phyloP scores from a whole-genome alignment of 768 basidiomycete genomes.

The Trametopsis cervina region DNA sequence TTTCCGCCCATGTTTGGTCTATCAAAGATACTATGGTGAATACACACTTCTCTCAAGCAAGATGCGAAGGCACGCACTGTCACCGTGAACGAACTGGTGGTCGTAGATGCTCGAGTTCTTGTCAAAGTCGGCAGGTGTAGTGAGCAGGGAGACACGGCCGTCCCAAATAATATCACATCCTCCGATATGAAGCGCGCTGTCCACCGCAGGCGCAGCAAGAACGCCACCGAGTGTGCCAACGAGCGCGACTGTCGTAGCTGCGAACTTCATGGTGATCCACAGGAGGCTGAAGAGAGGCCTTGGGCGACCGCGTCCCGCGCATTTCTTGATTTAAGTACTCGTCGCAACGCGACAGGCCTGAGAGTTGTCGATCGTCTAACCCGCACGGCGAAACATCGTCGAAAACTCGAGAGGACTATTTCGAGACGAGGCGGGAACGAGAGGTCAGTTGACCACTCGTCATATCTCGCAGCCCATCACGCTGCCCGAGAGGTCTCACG shows the following conservation, averaged over 20 bases:
- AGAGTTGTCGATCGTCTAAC: no score
- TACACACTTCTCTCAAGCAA: no score
- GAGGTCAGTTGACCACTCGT: background rate
- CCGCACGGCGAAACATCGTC: background rate
- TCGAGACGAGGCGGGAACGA: no score
- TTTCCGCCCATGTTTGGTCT: constrained; percentile 19
- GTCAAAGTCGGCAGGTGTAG: constrained; percentile 16
- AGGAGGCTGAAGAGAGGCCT: background rate
- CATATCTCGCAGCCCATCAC: no score
- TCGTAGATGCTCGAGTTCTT: constrained; percentile 17
- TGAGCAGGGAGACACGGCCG: constrained; percentile 10
- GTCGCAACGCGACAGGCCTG: no score
- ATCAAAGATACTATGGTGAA: no score
- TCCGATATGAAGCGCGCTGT: background rate
- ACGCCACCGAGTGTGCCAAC: background rate
- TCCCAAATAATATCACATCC: constrained; percentile 14
- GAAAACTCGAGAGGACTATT: background rate
- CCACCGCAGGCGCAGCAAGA: background rate
- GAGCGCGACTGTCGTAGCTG: background rate
- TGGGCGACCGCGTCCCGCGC: no score
- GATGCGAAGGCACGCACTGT: constrained; percentile 5
- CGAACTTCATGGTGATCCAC: background rate
- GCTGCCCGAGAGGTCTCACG: no score
- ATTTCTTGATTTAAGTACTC: no score
- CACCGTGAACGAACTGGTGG: constrained; percentile 15